phyloP scores from a whole-genome alignment of 306 rosid species.

The Albizia julibrissin region DNA sequence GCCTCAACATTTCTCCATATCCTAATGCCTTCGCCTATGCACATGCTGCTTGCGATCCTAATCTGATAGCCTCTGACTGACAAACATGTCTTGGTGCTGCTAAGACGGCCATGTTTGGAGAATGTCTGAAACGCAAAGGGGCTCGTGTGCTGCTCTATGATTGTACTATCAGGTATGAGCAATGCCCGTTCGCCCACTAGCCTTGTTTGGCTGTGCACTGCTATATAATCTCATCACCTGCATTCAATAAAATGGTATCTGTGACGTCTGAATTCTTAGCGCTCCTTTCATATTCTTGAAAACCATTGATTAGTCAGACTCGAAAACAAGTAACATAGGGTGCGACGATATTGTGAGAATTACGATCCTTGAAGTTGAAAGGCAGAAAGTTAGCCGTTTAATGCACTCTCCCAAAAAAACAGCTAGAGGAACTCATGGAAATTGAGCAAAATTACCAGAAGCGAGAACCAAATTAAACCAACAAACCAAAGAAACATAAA shows the following conservation, averaged over 20 bases:
- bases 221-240: neutral
- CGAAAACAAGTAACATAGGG: neutral
- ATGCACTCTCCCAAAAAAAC: neutral
- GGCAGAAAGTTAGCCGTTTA: neutral
- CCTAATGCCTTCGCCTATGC: slow-evolving; percentile 77
- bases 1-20: slow-evolving; percentile 59
- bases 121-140: slow-evolving; percentile 56
- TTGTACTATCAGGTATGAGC: slow-evolving; percentile 69
- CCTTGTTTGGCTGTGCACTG: neutral
- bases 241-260: neutral
- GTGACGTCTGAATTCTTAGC: neutral
- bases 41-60: slow-evolving; percentile 61
- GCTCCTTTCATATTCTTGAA: neutral
- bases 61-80: slow-evolving; percentile 57
- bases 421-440: neutral
- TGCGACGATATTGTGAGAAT: neutral
- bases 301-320: neutral
- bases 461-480: neutral
- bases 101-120: slow-evolving; percentile 41
- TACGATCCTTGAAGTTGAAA: neutral
- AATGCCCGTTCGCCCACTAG: slow-evolving; percentile 65
- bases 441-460: neutral
- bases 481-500: neutral
- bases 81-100: slow-evolving; percentile 58
- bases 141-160: slow-evolving; percentile 61